These are phyloP conservation scores for Rachicladosporium sp. DNA, from an alignment of 2,329 filamentous ascomycete species.

Conservation along the genomic window DNA sequence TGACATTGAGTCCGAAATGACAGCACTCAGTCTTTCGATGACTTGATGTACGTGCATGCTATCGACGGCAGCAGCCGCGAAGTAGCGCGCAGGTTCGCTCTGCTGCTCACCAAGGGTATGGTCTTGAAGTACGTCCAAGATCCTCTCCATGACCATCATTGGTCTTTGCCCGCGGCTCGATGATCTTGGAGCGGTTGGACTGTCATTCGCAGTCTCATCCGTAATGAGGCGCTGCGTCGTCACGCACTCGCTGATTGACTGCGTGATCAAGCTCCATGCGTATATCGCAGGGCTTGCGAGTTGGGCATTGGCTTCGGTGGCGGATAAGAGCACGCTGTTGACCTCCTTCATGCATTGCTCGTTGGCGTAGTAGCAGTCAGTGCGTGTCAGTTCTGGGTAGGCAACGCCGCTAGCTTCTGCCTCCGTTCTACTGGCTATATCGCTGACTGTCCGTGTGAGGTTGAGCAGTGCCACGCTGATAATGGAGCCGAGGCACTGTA, in stretches of 20 bases:
- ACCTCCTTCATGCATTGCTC: conserved; percentile 58
- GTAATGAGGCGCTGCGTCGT: conserved; percentile 37
- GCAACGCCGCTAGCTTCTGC: not conserved
- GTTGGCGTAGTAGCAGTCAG: conserved; percentile 52
- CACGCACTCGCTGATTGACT: conserved; percentile 54
- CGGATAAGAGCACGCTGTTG: conserved; percentile 55
- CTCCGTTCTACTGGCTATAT: conserved; percentile 25
- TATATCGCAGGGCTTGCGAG: conserved; percentile 64
- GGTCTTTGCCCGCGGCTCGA: not conserved
- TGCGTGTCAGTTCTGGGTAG: conserved; percentile 24
- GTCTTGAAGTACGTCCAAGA: conserved; percentile 14
- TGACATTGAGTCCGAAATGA: conserved; percentile 37
- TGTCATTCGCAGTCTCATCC: conserved; percentile 23
- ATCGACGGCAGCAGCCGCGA: conserved; percentile 37
- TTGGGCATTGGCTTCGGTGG: conserved; percentile 43
- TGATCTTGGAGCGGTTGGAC: conserved; percentile 7
- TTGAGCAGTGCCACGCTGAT: conserved; percentile 64
- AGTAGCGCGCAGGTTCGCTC: conserved; percentile 35
- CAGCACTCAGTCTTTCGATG: conserved; percentile 31
- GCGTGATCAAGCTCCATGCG: conserved; percentile 67
- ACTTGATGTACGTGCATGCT: conserved; percentile 37
- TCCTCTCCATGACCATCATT: conserved; percentile 9
- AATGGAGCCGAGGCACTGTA: conserved; percentile 58
- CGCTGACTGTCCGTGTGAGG: conserved; percentile 46
- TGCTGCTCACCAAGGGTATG: conserved; percentile 18